Percentiles rank a stretch among this genome's conserved stretches.
These are phyloP conservation scores for Testicularia cyperi DNA, from an alignment of 1,284 basidiomycete species.

Conservation along the genomic window DNA sequence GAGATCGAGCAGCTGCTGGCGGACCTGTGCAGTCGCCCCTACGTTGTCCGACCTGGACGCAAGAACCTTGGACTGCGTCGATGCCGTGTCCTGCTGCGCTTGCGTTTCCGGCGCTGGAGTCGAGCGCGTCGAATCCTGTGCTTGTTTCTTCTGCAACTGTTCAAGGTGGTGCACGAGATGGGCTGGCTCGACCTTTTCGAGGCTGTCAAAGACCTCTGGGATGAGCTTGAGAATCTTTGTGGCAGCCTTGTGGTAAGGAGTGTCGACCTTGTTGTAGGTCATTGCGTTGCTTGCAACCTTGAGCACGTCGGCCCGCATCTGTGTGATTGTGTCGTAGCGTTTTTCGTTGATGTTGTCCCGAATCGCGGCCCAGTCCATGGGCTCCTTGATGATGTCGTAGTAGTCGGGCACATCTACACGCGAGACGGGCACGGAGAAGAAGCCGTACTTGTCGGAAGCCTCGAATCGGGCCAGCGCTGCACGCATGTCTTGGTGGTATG, in stretches of 20 bases:
- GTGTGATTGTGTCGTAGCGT: slow-evolving; percentile 73
- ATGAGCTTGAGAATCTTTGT: slow-evolving; percentile 69
- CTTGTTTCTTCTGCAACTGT: slow-evolving; percentile 1
- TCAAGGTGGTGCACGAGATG: slow-evolving; percentile 9
- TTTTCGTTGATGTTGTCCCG: slow-evolving; percentile 67
- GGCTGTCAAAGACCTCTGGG: slow-evolving; percentile 63
- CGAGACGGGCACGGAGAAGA: slow-evolving; percentile 62
- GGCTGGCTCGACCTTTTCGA: slow-evolving; percentile 61
- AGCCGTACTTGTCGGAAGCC: slow-evolving; percentile 36
- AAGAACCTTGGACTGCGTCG: no score
- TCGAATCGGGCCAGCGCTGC: slow-evolving; percentile 17
- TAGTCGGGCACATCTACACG: slow-evolving; percentile 84
- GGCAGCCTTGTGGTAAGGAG: slow-evolving; percentile 74
- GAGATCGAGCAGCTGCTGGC: slow-evolving; percentile 9
- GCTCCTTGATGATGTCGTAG: slow-evolving; percentile 78
- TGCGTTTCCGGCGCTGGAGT: neutral
- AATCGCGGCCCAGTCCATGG: slow-evolving; percentile 87
- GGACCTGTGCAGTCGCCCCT: neutral
- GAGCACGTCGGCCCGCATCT: slow-evolving; percentile 80
- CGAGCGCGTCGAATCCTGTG: neutral
- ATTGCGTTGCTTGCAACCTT: slow-evolving; percentile 85
- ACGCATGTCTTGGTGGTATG: slow-evolving; percentile 24
- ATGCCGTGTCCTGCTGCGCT: no score
- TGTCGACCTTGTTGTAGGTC: slow-evolving; percentile 78
- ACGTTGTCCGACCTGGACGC: no score